These are phyloP conservation scores for Penicillium bialowiezense DNA, from an alignment of 495 filamentous ascomycete species.

Conservation along the genomic window DNA sequence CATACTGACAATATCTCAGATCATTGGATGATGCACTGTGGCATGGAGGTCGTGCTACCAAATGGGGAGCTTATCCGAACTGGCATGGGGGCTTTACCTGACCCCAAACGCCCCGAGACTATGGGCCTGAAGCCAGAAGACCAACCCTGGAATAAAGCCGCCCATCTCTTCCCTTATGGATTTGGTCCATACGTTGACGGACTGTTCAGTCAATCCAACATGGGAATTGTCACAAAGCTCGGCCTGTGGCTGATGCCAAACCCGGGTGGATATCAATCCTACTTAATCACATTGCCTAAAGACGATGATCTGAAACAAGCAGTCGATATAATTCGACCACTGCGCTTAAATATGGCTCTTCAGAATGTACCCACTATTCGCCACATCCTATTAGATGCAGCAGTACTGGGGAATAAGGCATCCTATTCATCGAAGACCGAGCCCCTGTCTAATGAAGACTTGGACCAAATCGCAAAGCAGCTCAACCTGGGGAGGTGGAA, in stretches of 20 bases:
- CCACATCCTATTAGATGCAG: conserved; percentile 44
- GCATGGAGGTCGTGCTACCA: conserved; percentile 56
- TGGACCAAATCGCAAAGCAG: no score
- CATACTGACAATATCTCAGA: no score
- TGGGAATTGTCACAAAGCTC: conserved; percentile 60
- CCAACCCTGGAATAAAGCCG: conserved; percentile 2
- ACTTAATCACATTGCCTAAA: conserved; percentile 50
- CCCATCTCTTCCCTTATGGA: conserved; percentile 51
- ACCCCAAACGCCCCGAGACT: not conserved
- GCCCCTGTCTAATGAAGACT: no score
- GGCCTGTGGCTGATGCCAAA: conserved; percentile 57
- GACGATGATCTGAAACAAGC: conserved; percentile 51
- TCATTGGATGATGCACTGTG: conserved; percentile 45
- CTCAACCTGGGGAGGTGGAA: no score
- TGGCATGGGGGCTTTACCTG: conserved; percentile 52
- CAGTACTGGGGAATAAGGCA: conserved; percentile 40
- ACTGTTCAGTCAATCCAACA: conserved; percentile 56
- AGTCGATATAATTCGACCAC: conserved; percentile 50
- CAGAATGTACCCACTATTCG: conserved; percentile 52
- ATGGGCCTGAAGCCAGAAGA: not conserved
- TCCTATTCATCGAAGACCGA: conserved; percentile 41
- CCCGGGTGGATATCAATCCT: conserved; percentile 43
- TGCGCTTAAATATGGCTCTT: conserved; percentile 31
- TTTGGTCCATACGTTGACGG: conserved; percentile 57
- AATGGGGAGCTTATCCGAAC: conserved; percentile 54